Evolutionary conservation across 495 filamentous ascomycete species (phyloP).

Genomic region (Trichocladium antarcticum): DNA sequence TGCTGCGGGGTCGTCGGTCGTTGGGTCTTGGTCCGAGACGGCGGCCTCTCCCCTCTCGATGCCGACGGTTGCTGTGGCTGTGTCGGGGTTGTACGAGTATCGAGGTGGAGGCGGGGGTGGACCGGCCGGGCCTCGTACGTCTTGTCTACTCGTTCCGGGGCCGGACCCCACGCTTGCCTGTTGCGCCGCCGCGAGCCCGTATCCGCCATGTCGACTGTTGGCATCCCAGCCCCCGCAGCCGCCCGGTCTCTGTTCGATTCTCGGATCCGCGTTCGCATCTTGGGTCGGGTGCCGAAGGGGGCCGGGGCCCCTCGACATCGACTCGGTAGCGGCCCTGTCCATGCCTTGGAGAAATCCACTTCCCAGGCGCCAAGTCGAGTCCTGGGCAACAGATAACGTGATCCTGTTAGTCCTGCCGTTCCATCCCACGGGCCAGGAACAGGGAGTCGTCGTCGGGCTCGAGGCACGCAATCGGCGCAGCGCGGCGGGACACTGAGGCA

Average conservation of each 20-base stretch:
- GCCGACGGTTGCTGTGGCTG: background rate
- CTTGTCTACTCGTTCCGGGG: background rate
- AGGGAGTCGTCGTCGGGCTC: background rate
- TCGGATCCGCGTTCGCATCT: background rate
- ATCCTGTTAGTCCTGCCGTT: too few species aligned
- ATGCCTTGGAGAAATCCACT: background rate
- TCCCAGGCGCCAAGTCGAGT: too few species aligned
- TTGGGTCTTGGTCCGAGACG: background rate
- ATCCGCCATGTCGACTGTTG: background rate
- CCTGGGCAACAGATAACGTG: too few species aligned
- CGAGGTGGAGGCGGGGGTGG: too few species aligned
- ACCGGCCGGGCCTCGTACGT: background rate
- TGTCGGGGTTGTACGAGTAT: background rate
- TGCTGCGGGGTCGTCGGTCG: background rate
- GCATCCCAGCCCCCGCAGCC: too few species aligned
- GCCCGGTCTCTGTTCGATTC: background rate
- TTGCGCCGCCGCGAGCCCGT: conserved; percentile 1
- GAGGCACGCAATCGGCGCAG: background rate
- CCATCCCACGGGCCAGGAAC: background rate
- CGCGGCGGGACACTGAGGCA: background rate
- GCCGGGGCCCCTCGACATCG: background rate
- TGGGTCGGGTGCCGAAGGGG: background rate
- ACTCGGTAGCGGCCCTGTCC: background rate
- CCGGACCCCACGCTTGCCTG: background rate
- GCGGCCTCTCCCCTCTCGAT: background rate